These are phyloP conservation scores for Trichoderma virens DNA, from an alignment of 495 filamentous ascomycete species.

Conservation along the genomic window DNA sequence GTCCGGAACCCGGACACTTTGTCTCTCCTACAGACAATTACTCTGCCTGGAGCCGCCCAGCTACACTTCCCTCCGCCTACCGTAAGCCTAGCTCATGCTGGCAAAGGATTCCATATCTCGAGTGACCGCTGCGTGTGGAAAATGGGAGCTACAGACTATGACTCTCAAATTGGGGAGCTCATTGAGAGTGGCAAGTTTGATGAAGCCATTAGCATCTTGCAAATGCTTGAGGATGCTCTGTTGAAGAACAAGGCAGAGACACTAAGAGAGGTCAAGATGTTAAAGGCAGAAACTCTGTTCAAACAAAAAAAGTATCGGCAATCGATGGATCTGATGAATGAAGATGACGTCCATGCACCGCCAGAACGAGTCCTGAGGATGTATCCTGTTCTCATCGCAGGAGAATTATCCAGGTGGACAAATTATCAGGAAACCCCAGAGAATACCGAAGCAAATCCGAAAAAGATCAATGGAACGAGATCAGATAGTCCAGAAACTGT, in stretches of 20 bases:
- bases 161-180: slow-evolving; percentile 81
- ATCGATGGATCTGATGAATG: slow-evolving; percentile 83
- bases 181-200: slow-evolving; percentile 70
- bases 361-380: slow-evolving; percentile 82
- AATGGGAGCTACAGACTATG: slow-evolving; percentile 90
- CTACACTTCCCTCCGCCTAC: slow-evolving; percentile 93
- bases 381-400: slow-evolving; percentile 78
- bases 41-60: slow-evolving; percentile 67
- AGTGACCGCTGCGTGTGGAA: slow-evolving; percentile 90
- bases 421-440: background rate
- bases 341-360: slow-evolving; percentile 70
- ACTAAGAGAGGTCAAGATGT: slow-evolving; percentile 75
- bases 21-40: slow-evolving; percentile 75
- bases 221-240: slow-evolving; percentile 87
- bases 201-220: slow-evolving; percentile 83
- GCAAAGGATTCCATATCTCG: slow-evolving; percentile 85
- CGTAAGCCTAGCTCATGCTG: slow-evolving; percentile 84
- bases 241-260: slow-evolving; percentile 74
- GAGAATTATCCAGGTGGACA: slow-evolving; percentile 56
- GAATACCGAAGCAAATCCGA: slow-evolving; percentile 18
- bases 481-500: background rate
- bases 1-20: slow-evolving; percentile 89
- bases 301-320: slow-evolving; percentile 73
- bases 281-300: slow-evolving; percentile 83
- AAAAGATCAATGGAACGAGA: slow-evolving; percentile 22